Evolutionary conservation across 2,329 filamentous ascomycete genomes (phyloP), one percentile per base, ranked within the genome.

Genomic region (Pseudogymnoascus sp.): DNA sequence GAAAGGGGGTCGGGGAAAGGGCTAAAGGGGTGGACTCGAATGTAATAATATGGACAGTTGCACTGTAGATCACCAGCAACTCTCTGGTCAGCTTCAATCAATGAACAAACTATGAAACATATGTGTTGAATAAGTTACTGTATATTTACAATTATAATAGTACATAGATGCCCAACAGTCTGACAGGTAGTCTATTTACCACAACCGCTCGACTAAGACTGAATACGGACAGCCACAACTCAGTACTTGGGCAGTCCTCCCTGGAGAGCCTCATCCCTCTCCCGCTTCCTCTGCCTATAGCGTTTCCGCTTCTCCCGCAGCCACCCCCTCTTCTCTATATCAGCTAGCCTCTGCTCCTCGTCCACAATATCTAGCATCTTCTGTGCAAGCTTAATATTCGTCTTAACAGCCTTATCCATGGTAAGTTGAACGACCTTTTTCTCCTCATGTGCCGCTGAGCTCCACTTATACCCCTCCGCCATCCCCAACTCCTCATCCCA

Each of bases 281-380:
- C 49, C 6, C 49, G 26, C 29, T 33, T 55, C n/a, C 49, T 55
- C 10, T 55, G 49, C 3, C 49, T 55, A 33, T 55, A 55, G 10
- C 29, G 33, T 29, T 55, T 60, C 19, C 58, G 58, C 8, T 60
- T 60, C 6, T 60, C 58, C 58, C 58, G 39, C 39, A 38, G 35
- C 63, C 67, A 67, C 45, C 67, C 61, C 76, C 61, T 72, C 65
- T 65, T 69, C 63, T 70, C 70, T 31, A 63, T 19, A 37, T 75
- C 69, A 66, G 74, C 76, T 62, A 81, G 63, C 63, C 71, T 72
- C 61, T 68, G 76, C 72, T 84, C 81, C 66, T 74, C 64, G 62
- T 80, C 76, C 26, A 82, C 74, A 64, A 83, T 76, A 31, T 64
- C 70, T 65, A 76, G 72, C 77, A 83, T 79, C 69, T 69, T 76